Evolutionary conservation across 768 basidiomycete species (phyloP), one percentile per base, ranked within the genome.

Genomic region (Xerocomellus chrysenteron): DNA sequence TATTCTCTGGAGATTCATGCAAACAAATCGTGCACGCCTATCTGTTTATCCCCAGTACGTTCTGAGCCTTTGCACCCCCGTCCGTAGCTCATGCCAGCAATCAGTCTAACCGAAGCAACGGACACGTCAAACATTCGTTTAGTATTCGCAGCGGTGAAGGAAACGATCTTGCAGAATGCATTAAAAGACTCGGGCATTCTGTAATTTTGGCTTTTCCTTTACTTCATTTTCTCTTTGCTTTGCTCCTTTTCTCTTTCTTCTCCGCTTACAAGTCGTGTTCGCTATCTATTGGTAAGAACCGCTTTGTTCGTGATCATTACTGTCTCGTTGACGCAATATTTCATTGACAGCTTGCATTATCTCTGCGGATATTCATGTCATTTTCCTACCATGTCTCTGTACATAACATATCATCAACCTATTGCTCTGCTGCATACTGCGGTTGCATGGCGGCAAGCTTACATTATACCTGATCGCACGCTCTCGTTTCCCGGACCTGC

Each of bases 1-100:
- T 61, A 94, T 98, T 51, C 76, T 98, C 37, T 97, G 93, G 94
- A 77, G 90, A 65, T 98, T 96, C 65, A 94, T 94, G 80, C 92
- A 96, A 71, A 87, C 90, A 54, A 96, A 95, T 63, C 75, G 89
- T 21, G 90, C 90, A 52, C 72, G 86, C 50, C 73, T 95, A 62
- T 92, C 87, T 55, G 90, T 97, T 19, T 97, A 95, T 71, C 94
- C 94, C 3, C 94, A 97, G 90, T 90, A 59, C 36, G 88, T 80
- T 13, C 36, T 24, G 30, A 36, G n/a, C 11, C 8, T 37, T 39
- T 17, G 19, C 9, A 2, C 6, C 17, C 9, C 16, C 13, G 6
- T 50, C 19, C 17, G 4, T 36, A 21, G 42, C 51, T 56, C 37
- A 57, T 3, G 1, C 2, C 12, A 1, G 10, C 16, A 10, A 14